A percentile compares a stretch with the other conserved stretches of the same genome.
phyloP scores from a whole-genome alignment of 1,284 basidiomycete genomes.

The Ceratobasidium sp. region DNA sequence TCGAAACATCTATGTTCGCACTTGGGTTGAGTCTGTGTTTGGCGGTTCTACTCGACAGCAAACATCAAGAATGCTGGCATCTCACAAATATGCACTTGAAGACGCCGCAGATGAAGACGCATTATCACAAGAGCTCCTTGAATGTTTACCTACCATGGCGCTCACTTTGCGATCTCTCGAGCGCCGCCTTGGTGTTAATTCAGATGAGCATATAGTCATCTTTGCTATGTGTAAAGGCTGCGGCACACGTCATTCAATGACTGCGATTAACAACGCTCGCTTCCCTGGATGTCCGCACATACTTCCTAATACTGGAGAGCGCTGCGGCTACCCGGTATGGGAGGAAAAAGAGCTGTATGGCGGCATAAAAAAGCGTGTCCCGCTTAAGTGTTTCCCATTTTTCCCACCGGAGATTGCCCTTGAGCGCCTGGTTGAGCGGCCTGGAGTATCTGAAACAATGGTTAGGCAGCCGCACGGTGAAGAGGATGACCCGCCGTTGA shows the following conservation, averaged over 20 bases:
- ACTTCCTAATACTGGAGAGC: background rate
- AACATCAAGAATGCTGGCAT: background rate
- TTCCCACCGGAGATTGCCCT: background rate
- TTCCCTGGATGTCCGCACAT: background rate
- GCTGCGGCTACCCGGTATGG: background rate
- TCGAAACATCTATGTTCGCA: constrained; percentile 9
- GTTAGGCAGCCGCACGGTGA: background rate
- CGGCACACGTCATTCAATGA: background rate
- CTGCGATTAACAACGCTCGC: background rate
- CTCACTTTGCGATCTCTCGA: background rate
- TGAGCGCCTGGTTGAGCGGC: background rate
- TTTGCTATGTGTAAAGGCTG: background rate
- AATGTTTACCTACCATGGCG: constrained; percentile 9
- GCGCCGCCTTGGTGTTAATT: background rate
- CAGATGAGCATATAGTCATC: background rate
- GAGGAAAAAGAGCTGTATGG: background rate
- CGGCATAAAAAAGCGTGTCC: background rate
- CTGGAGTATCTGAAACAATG: background rate
- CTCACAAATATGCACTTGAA: background rate
- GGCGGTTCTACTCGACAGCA: background rate
- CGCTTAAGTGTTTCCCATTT: background rate
- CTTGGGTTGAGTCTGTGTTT: constrained; percentile 2
- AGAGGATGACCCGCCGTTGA: background rate
- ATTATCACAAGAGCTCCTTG: background rate
- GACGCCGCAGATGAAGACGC: background rate